Evolutionary conservation across 768 basidiomycete genomes (phyloP), one percentile per base, ranked within the genome.

Genomic region (Tubosaeta brunneosetosa): DNA sequence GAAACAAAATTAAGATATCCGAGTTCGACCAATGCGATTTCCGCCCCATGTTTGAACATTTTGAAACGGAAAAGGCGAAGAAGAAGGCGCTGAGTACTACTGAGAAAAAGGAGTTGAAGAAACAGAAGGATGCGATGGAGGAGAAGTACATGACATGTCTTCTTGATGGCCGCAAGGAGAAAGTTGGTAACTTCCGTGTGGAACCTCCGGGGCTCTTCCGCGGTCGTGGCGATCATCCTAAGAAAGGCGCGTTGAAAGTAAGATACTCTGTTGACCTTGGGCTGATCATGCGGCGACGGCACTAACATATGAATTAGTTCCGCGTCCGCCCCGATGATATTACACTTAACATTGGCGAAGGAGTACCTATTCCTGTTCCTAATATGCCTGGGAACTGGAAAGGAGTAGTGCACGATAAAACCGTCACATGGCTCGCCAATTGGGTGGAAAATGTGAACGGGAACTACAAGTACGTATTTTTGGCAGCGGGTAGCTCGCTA

Each of bases 401-500:
- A 67, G 76, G 78, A 4, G 76, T 97, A 19, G 78, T 83, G 11
- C 91, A 98, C 65, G 94, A 98, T 66, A 86, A 94, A 59, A 97
- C 93, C 3, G 97, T 98, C 26, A 98, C 97, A 12, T 99, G 97
- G 97, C 79, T 99, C 44, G 97, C 97, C 5, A 94, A 89, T 51
- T 99, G 97, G 97, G 94, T 93, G 43, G 97, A 98, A 71, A 99
- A 99, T 65, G 85, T 98, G 71, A 98, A 98, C 64, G 83, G 85
- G 55, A 91, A 87, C 65, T 85, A 90, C 70, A 97, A 98, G 73
- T 99, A 99, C 65, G 97, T 99, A 50, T 98, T 98, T 79, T 72
- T 98, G 57, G 92, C 97, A 7, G 91, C 97, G n/a, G 93, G 92
- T 38, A 95, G 92, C 62, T 94, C 94, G 8, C 79, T 97, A 64